A percentile compares a stretch with the other conserved stretches of the same genome.
These are phyloP conservation scores for Teratosphaeria gauchensis DNA, from an alignment of 2,329 filamentous ascomycete genomes.

Conservation along the genomic window DNA sequence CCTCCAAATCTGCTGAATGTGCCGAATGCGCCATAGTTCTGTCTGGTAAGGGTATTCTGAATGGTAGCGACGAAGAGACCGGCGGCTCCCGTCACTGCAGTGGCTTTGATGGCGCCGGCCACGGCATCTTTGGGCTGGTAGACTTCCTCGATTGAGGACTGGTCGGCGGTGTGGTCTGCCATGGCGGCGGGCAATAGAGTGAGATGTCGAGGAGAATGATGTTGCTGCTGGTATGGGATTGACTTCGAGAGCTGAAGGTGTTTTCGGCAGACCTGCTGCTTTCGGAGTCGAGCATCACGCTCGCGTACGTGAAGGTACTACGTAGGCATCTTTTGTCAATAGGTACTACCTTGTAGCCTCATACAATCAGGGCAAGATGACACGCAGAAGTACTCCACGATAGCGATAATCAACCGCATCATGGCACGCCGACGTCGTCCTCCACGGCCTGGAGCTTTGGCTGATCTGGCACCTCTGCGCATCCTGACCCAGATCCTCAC, in stretches of 20 bases:
- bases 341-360: neutral
- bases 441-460: slow-evolving; percentile 55
- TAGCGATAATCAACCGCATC: neutral
- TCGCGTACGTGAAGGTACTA: neutral
- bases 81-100: slow-evolving; percentile 53
- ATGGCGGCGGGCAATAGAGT: slow-evolving; percentile 30
- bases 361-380: neutral
- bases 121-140: slow-evolving; percentile 72
- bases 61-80: slow-evolving; percentile 67
- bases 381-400: neutral
- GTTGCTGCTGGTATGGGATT: neutral
- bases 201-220: neutral
- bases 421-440: slow-evolving; percentile 47
- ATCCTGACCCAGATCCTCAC: slow-evolving; percentile 58
- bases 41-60: slow-evolving; percentile 76
- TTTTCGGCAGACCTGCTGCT: neutral
- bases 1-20: slow-evolving; percentile 71
- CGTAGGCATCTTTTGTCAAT: neutral
- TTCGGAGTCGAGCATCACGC: neutral
- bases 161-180: slow-evolving; percentile 30
- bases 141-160: slow-evolving; percentile 32
- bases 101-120: slow-evolving; percentile 54
- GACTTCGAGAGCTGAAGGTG: neutral
- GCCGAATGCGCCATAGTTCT: slow-evolving; percentile 71
- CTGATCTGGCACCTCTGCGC: slow-evolving; percentile 56